phyloP scores from a whole-genome alignment of 2,329 filamentous ascomycete species.

The Parafenestella ontariensis region DNA sequence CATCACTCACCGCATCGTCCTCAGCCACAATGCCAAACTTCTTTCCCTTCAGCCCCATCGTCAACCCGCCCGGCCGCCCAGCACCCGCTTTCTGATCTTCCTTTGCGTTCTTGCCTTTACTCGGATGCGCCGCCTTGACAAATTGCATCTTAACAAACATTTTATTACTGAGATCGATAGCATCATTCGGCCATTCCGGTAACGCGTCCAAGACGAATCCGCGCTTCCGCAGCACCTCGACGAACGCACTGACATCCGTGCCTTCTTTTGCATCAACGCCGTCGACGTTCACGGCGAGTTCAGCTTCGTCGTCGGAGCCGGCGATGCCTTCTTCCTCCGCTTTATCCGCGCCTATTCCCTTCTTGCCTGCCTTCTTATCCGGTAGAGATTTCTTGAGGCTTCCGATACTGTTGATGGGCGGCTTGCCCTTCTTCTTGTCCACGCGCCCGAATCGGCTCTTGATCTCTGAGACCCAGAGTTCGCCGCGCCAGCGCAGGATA shows the following conservation, averaged over 20 bases:
- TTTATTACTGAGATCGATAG: slow-evolving; percentile 85
- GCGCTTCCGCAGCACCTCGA: slow-evolving; percentile 78
- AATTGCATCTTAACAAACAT: slow-evolving; percentile 99
- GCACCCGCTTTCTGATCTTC: slow-evolving; percentile 38
- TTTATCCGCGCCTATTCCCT: slow-evolving; percentile 38
- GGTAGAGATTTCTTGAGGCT: slow-evolving; percentile 27
- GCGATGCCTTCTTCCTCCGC: slow-evolving; percentile 58
- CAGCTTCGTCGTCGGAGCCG: slow-evolving; percentile 63
- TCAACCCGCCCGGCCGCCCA: slow-evolving; percentile 50
- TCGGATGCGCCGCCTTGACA: slow-evolving; percentile 78
- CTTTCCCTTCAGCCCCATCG: slow-evolving; percentile 53
- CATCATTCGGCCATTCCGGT: slow-evolving; percentile 62
- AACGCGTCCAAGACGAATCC: slow-evolving; percentile 77
- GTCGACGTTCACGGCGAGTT: slow-evolving; percentile 70
- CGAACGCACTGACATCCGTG: slow-evolving; percentile 86
- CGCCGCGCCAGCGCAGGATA: slow-evolving; percentile 88
- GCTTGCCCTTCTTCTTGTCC: slow-evolving; percentile 55
- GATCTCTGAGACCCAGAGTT: slow-evolving; percentile 97
- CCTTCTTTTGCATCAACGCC: slow-evolving; percentile 70
- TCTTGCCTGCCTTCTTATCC: slow-evolving; percentile 49
- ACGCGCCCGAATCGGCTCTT: slow-evolving; percentile 84
- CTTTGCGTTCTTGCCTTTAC: slow-evolving; percentile 74
- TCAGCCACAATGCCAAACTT: slow-evolving; percentile 43
- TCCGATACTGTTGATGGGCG: slow-evolving; percentile 71
- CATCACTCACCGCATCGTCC: slow-evolving; percentile 61